Evolutionary conservation across 2,329 filamentous ascomycete genomes (phyloP).

Genomic region (Colletotrichum ledebouriae): DNA sequence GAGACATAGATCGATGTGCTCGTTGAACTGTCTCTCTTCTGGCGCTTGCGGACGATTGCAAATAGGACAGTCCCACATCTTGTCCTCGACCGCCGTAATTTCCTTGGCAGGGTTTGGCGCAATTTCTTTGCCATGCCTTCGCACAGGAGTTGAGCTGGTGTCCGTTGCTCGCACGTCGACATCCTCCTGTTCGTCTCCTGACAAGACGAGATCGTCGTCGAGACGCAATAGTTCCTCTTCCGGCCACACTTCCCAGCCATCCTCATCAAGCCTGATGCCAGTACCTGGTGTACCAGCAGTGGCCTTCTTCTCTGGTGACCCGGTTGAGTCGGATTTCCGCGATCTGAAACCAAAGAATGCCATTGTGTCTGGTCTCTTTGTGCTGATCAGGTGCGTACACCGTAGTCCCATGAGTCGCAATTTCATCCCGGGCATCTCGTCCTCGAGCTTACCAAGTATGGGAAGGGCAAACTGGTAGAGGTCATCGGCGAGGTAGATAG

Average conservation of each 20-base stretch:
- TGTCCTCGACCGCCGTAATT: conserved; percentile 53
- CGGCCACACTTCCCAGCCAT: conserved; percentile 76
- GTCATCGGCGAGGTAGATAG: conserved; percentile 81
- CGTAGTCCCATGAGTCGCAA: conserved; percentile 89
- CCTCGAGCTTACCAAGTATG: conserved; percentile 86
- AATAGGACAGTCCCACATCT: conserved; percentile 89
- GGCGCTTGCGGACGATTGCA: conserved; percentile 82
- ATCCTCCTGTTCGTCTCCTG: conserved; percentile 56
- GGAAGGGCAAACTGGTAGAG: conserved; percentile 85
- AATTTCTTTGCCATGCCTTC: conserved; percentile 66
- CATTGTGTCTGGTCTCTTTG: conserved; percentile 82
- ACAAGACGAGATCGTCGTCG: conserved; percentile 40
- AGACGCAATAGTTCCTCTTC: conserved; percentile 68
- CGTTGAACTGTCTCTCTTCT: conserved; percentile 84
- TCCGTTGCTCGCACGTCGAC: conserved; percentile 72
- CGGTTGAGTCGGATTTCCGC: conserved; percentile 41
- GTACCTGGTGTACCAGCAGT: conserved; percentile 53
- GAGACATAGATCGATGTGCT: conserved; percentile 92
- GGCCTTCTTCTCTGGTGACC: conserved; percentile 41
- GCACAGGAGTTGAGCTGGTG: conserved; percentile 52
- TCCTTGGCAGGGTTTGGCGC: conserved; percentile 58
- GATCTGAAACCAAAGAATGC: conserved; percentile 81
- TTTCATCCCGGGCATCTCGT: conserved; percentile 83
- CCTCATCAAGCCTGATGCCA: conserved; percentile 52
- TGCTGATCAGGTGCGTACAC: conserved; percentile 88